Conservation (phyloP, 2,329 filamentous ascomycete species). For the Ceratocystis ficicola region DNA sequence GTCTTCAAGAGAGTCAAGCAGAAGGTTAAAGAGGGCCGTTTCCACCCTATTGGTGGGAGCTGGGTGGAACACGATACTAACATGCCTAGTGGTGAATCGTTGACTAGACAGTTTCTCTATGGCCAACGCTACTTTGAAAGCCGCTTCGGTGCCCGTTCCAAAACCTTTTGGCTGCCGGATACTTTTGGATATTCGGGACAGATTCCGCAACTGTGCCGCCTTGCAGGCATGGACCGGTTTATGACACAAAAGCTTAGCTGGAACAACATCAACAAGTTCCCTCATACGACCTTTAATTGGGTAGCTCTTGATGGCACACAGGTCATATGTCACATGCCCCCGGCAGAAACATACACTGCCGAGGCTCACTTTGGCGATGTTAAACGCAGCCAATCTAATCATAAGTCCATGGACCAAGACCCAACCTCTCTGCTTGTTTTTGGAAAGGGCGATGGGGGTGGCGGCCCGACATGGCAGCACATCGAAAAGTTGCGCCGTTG, state of each 20-base stretch:
- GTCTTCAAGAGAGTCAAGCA: conserved; percentile 82
- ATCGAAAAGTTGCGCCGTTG: conserved; percentile 88
- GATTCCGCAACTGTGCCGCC: conserved; percentile 79
- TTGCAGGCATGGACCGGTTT: conserved; percentile 94
- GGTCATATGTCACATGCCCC: conserved; percentile 95
- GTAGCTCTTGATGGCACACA: conserved; percentile 90
- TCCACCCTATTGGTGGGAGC: conserved; percentile 90
- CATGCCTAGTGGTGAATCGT: conserved; percentile 85
- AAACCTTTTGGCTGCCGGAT: conserved; percentile 94
- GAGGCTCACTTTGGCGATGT: conserved; percentile 92
- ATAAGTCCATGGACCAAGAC: conserved; percentile 94
- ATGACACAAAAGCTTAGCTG: conserved; percentile 98
- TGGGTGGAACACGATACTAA: conserved; percentile 99
- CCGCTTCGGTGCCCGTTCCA: conserved; percentile 75
- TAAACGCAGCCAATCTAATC: conserved; percentile 73
- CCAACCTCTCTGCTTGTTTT: conserved; percentile 83
- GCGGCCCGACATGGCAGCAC: conserved; percentile 86
- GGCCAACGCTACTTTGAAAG: conserved; percentile 92
- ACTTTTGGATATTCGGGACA: conserved; percentile 97
- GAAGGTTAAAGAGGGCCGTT: conserved; percentile 80
- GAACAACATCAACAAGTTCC: conserved; percentile 99
- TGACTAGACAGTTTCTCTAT: conserved; percentile 88
- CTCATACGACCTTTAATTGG: conserved; percentile 98
- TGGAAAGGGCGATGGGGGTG: conserved; percentile 91
- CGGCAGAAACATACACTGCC: conserved; percentile 88